These are phyloP conservation scores for Lignosus rhinocerotis DNA, from an alignment of 1,284 basidiomycete species.

Conservation along the genomic window DNA sequence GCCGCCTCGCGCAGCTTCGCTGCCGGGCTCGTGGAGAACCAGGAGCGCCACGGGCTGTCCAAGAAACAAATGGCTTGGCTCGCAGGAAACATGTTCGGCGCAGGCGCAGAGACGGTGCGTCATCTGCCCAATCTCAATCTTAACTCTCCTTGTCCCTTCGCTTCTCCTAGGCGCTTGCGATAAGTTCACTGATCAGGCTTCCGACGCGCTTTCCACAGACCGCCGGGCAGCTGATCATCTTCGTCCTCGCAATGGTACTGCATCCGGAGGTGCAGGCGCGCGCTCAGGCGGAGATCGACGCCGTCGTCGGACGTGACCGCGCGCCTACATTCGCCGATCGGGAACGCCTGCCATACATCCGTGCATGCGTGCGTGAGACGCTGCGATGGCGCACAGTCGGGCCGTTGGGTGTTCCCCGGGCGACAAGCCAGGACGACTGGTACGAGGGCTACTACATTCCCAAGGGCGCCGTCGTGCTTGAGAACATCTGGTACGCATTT, in stretches of 20 bases:
- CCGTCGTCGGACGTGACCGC: constrained; percentile 31
- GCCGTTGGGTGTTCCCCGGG: constrained; percentile 8
- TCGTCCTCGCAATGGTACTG: constrained; percentile 35
- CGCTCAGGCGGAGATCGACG: constrained; percentile 38
- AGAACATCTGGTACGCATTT: background rate
- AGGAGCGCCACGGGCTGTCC: background rate
- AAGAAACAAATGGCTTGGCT: background rate
- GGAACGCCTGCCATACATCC: constrained; percentile 20
- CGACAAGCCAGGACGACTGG: constrained; percentile 3
- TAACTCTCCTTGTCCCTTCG: background rate
- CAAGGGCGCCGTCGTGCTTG: background rate
- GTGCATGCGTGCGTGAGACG: constrained; percentile 23
- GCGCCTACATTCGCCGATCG: constrained; percentile 21
- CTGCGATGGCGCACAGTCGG: constrained; percentile 21
- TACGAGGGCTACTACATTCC: constrained; percentile 15
- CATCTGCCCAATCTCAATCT: background rate
- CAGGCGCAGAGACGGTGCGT: constrained; percentile 1
- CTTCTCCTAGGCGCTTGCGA: no score
- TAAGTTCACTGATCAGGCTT: no score
- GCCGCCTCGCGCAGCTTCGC: background rate
- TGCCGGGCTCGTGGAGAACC: background rate
- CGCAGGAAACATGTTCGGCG: constrained; percentile 1
- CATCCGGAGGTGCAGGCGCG: constrained; percentile 35
- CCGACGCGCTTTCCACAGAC: background rate
- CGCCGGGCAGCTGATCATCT: constrained; percentile 8